A percentile compares a stretch with the other conserved stretches of the same genome.
Conservation (phyloP, 371 early-diverging fungal genomes). For the Mucor velutinosus region DNA sequence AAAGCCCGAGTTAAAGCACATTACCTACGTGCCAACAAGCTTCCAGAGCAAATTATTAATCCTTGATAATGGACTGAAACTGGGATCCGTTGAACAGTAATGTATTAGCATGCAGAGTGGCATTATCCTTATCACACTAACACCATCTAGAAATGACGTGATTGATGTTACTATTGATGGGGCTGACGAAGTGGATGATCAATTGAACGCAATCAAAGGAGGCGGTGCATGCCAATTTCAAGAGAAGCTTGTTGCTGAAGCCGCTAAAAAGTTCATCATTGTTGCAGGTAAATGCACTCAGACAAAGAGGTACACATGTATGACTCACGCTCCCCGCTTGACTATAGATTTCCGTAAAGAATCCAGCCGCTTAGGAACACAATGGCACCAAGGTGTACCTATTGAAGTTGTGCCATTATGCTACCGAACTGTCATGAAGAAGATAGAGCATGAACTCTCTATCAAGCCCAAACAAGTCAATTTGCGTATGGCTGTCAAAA, state of each 20-base stretch:
- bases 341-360: conserved; percentile 79
- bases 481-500: conserved; percentile 78
- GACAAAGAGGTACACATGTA: neutral
- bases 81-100: conserved; percentile 66
- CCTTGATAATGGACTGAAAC: conserved; percentile 63
- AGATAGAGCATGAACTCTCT: conserved; percentile 13
- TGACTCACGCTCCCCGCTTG: neutral
- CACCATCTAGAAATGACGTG: conserved; percentile 34
- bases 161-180: conserved; percentile 94
- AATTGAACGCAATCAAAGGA: conserved; percentile 90
- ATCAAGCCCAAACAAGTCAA: conserved; percentile 35
- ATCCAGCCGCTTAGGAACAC: conserved; percentile 70
- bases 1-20: conserved; percentile 58
- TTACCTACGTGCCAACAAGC: conserved; percentile 85
- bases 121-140: neutral
- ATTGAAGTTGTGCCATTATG: conserved; percentile 88
- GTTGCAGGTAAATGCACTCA: conserved; percentile 62
- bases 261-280: conserved; percentile 79
- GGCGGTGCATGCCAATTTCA: conserved; percentile 94
- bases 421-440: conserved; percentile 28
- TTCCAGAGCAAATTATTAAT: conserved; percentile 86
- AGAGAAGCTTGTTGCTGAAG: conserved; percentile 89
- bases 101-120: neutral
- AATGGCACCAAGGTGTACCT: conserved; percentile 87
- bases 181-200: conserved; percentile 85